Conservation (phyloP, 345 rosid species). For the Psidium friedrichsthalianum region DNA sequence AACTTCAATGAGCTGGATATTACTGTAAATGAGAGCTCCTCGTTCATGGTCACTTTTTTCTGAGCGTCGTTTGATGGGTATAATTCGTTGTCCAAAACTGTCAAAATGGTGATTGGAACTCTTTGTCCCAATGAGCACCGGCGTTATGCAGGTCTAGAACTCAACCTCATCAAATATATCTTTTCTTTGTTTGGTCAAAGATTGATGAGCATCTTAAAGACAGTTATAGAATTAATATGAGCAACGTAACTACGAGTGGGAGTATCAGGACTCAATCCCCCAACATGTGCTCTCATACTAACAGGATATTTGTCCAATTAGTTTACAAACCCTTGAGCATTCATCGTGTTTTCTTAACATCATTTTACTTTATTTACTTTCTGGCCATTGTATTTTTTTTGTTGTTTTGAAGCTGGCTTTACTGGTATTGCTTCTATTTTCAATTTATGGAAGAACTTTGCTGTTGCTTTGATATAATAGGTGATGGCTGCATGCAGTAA, state of each 20-base stretch:
- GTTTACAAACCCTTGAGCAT: background rate
- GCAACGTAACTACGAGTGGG: rapidly evolving
- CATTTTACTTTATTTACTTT: background rate
- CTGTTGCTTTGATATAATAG: conserved; percentile 10
- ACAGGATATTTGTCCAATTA: background rate
- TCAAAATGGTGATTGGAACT: rapidly evolving
- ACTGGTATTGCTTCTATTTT: background rate
- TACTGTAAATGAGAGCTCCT: background rate
- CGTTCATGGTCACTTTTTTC: background rate
- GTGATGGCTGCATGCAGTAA: conserved; percentile 36
- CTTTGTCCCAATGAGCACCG: background rate
- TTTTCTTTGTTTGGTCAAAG: background rate
- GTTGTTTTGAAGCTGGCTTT: background rate
- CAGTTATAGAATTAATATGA: background rate
- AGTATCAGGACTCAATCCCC: background rate
- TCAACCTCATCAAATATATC: background rate
- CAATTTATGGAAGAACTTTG: background rate
- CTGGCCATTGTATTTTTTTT: background rate
- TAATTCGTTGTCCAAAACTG: background rate
- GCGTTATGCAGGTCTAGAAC: background rate
- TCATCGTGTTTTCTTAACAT: background rate
- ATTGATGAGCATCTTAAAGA: background rate
- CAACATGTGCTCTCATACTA: background rate
- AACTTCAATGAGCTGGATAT: background rate
- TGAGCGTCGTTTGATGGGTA: background rate